Evolutionary conservation across 495 filamentous ascomycete species (phyloP), one percentile per base, ranked within the genome.

Genomic region (Aspergillus biplanus): DNA sequence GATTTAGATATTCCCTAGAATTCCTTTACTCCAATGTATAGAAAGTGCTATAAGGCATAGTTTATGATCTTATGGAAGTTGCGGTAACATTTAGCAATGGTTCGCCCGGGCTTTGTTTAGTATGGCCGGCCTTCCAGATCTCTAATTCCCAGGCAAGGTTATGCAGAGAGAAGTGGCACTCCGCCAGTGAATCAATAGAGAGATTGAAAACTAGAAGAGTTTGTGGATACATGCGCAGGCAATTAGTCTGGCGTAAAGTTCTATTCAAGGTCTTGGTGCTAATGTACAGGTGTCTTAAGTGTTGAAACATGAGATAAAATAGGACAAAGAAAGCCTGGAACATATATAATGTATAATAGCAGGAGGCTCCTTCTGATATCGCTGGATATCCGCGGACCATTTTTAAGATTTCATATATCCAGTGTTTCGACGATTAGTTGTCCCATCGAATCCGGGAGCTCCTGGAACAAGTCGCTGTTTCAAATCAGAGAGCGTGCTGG

Each of bases 201-300:
- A 27, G 2, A 27, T 27, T 27, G 21, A 27, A 27, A 27, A 27
- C 21, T 27, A 27, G 21, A 27, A 44, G n/a, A 50, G 27, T 27
- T 2, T 21, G 27, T 50, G 9, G 27, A 27, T 50, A 27, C 47
- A 50, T 50, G 11, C 16, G 16, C 47, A n/a, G 47, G 27, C 21
- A 27, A 21, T 27, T 27, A 21, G 47, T 50, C 47, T n/a, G 16
- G 7, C 16, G 16, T 50, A 31, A 12, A 50, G 9, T 9, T 50
- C 21, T 56, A 58, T 62, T 61, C 42, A 21, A 32, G 15, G 21
- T 27, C 21, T 1, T 62, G 32, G 33, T 59, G 33, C 59, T 68
- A 68, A 63, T 68, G 56, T 68, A 68, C 66, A 68, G 33, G 7
- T 57, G 27, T 15, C 46, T 6, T 37, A 65, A 55, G 62, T 68